phyloP scores from a whole-genome alignment of 139 green algal species.

The Tetraselmis chui region DNA sequence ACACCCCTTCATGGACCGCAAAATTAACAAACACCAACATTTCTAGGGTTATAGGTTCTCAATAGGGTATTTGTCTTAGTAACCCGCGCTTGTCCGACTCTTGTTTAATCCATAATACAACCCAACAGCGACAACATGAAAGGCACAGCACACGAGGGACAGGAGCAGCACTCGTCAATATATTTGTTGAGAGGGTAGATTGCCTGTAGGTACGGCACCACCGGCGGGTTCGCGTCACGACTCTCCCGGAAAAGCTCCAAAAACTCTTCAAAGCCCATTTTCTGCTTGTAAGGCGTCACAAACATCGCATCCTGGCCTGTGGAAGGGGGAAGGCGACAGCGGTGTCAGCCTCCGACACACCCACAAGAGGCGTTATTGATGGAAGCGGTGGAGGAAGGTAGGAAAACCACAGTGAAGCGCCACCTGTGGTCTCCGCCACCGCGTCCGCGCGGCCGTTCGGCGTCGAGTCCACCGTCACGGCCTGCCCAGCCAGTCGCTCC shows the following conservation, averaged over 20 bases:
- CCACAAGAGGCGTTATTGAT: neutral
- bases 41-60: no score
- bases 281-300: neutral
- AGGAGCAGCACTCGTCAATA: no score
- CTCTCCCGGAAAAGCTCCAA: neutral
- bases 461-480: neutral
- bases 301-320: neutral
- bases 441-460: neutral
- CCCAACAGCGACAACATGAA: neutral
- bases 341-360: neutral
- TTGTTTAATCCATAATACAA: neutral
- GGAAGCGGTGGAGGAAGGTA: neutral
- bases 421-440: neutral
- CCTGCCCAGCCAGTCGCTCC: neutral
- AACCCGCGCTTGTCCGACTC: neutral
- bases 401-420: no score
- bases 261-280: neutral
- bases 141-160: neutral
- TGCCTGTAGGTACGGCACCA: neutral
- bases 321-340: neutral
- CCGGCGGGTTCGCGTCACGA: neutral
- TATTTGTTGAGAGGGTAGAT: no score
- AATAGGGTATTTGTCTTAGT: no score
- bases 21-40: no score
- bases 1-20: no score